Evolutionary conservation across 306 rosid genomes (phyloP).

Genomic region (Benincasa hispida): DNA sequence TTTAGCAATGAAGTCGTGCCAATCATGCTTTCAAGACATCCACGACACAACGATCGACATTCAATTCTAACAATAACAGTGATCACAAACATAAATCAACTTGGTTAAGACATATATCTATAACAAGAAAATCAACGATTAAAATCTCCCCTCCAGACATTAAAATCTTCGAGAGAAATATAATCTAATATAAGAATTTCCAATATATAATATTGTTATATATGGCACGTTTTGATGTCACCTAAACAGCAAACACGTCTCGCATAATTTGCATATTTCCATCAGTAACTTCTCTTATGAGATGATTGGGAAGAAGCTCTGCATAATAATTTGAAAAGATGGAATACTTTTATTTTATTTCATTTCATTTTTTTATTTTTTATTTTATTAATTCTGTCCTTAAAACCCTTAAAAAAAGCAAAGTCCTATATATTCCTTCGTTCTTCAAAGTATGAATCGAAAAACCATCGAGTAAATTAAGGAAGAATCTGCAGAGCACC

Average conservation of each 20-base stretch:
- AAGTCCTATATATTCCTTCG: not conserved
- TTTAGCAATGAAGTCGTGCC: no score
- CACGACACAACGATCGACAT: no score
- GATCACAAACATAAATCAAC: no score
- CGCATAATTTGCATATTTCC: slow-evolving; percentile 17
- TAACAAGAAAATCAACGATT: no score
- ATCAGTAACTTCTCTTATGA: slow-evolving; percentile 6
- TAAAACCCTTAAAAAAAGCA: not conserved
- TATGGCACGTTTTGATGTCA: slow-evolving; percentile 31
- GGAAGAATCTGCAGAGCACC: not conserved
- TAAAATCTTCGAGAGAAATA: no score
- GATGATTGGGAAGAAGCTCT: slow-evolving; percentile 7
- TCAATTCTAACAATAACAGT: no score
- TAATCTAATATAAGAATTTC: not conserved
- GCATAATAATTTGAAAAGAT: not conserved
- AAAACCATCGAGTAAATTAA: not conserved
- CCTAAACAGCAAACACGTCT: slow-evolving; percentile 43
- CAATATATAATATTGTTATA: not conserved
- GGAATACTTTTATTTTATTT: not conserved
- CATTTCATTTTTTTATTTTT: not conserved
- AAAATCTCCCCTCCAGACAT: no score
- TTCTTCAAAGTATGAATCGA: not conserved
- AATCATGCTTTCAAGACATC: no score
- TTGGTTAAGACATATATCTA: no score
- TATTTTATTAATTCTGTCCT: not conserved